phyloP scores from a whole-genome alignment of 352 stramenopile genomes.

The Sclerospora graminicola region DNA sequence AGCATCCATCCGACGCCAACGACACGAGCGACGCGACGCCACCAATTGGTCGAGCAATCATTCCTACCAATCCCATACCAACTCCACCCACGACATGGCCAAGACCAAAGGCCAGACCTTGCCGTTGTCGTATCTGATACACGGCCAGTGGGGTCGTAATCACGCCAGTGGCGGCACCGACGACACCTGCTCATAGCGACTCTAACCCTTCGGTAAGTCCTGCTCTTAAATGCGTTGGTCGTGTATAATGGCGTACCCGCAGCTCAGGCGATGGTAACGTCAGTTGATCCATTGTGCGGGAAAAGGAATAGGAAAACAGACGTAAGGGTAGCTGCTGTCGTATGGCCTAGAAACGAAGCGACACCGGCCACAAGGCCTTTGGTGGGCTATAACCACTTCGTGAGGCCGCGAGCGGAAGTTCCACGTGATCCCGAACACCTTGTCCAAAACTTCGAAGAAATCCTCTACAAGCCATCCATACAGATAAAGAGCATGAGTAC shows the following conservation, averaged over 20 bases:
- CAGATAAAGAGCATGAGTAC: conserved; percentile 4
- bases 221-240: conserved; percentile 50
- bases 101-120: conserved; percentile 48
- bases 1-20: conserved; percentile 67
- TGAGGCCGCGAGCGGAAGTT: conserved; percentile 61
- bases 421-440: conserved; percentile 64
- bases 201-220: conserved; percentile 53
- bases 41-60: conserved; percentile 67
- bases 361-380: conserved; percentile 60
- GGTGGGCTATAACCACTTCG: conserved; percentile 69
- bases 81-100: conserved; percentile 59
- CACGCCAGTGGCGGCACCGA: conserved; percentile 63
- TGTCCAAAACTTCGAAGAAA: conserved; percentile 64
- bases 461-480: conserved; percentile 37
- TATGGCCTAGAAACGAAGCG: conserved; percentile 62
- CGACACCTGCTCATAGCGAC: conserved; percentile 61
- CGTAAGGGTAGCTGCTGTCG: conserved; percentile 51
- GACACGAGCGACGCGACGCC: conserved; percentile 72
- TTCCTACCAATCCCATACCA: conserved; percentile 68
- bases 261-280: conserved; percentile 53
- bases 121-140: conserved; percentile 53
- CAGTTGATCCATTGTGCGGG: conserved; percentile 76
- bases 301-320: conserved; percentile 79
- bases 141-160: conserved; percentile 69
- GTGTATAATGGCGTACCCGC: conserved; percentile 48